Base-by-base conservation (phyloP, 2,329 filamentous ascomycete species). In the Juglanconis juglandina region DNA sequence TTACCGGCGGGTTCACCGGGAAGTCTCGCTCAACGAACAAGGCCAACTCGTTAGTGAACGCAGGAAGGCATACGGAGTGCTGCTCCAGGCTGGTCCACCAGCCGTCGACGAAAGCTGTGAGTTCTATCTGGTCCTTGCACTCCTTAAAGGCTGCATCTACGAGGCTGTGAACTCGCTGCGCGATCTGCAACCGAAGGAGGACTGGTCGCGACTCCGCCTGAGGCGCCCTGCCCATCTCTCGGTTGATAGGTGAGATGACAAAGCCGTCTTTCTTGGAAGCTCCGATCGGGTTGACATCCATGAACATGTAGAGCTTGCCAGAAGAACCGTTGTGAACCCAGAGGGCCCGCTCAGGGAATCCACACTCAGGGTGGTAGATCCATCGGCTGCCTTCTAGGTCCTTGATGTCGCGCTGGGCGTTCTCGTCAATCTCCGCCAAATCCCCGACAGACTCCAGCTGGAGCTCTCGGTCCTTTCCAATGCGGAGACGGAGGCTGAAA, bases 271-370 rank as follows among this genome's bases (percentile, higher is more conserved):
- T 35, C 5, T 65, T 46, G 3, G 67, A 56, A 5, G 35, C n/a
- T 2, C 64, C 63, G 2, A 65, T 65, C 11, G 56, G 67, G 3
- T 62, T 60, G 5, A 66, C 60, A n/a, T 71, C 71, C 50, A 71
- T 74, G 68, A 72, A 76, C 37, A 69, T 64, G 39, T 66, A 74
- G 1, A 69, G 51, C 2, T 61, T 63, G 33, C 30, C 35, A 41
- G 44, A 0, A 30, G 6, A 6, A 4, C 46, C 32, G 0, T 56
- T 7, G 10, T n/a, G 17, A 13, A 66, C 60, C 48, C 70, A 68
- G 0, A 75, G 64, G 17, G 67, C 69, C 7, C 67, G 48, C 56
- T 72, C 70, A 0, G 73, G 67, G 1, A 67, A 66, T n/a, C 71
- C 72, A 46, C 73, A 75, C 8, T 68, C 37, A 1, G 67, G 55